These are phyloP conservation scores for Leucocoprinus birnbaumii DNA, from an alignment of 768 basidiomycete genomes.

Conservation along the genomic window DNA sequence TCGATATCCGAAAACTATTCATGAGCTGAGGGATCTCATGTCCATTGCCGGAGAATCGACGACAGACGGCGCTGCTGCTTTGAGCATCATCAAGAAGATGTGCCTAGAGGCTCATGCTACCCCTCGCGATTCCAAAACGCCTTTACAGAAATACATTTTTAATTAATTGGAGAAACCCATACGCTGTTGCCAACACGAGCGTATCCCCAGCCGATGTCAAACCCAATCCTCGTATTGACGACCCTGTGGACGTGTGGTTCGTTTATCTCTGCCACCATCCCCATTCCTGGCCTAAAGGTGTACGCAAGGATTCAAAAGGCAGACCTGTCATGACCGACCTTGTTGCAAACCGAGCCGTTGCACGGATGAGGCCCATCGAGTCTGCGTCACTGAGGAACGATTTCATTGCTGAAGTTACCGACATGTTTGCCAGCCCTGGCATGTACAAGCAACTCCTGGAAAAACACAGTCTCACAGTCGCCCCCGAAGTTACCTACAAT, in stretches of 20 bases:
- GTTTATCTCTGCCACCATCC: conserved; percentile 41
- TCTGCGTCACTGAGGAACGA: conserved; percentile 17
- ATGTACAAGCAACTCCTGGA: conserved; percentile 35
- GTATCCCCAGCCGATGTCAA: conserved; percentile 17
- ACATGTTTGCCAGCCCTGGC: conserved; percentile 38
- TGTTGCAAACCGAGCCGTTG: conserved; percentile 44
- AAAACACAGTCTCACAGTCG: conserved; percentile 30
- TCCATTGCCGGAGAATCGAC: conserved; percentile 39
- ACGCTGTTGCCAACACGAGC: neutral
- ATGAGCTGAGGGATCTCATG: conserved; percentile 40
- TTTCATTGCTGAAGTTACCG: conserved; percentile 27
- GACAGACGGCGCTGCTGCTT: conserved; percentile 29
- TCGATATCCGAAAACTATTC: conserved; percentile 29
- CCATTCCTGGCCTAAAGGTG: conserved; percentile 45
- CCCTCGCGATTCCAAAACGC: conserved; percentile 40
- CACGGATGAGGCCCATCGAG: conserved; percentile 39
- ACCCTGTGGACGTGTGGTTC: conserved; percentile 44
- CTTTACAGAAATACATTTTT: conserved; percentile 40
- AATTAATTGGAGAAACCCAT: conserved; percentile 42
- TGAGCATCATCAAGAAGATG: conserved; percentile 39
- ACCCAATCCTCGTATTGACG: conserved; percentile 44
- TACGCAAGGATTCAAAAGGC: conserved; percentile 35
- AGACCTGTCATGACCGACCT: conserved; percentile 39
- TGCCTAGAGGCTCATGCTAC: conserved; percentile 44
- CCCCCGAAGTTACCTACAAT: conserved; percentile 25